Percentiles rank a stretch among this genome's conserved stretches.
Evolutionary conservation across 768 basidiomycete genomes (phyloP).

Genomic region (Phanerochaete carnosa): DNA sequence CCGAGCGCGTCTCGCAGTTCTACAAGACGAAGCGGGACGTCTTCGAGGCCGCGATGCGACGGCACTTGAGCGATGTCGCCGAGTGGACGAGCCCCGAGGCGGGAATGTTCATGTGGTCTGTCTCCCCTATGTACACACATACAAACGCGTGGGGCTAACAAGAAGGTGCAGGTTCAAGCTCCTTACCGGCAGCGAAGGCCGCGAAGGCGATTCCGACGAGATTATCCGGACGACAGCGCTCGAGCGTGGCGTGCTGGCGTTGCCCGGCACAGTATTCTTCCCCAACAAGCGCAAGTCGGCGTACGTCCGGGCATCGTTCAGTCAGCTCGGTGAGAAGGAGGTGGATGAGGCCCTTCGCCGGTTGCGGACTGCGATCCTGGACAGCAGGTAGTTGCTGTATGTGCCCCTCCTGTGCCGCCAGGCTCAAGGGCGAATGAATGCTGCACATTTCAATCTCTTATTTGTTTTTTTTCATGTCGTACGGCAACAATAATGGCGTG

Average conservation of each 20-base stretch:
- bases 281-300: constrained; percentile 67
- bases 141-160: neutral
- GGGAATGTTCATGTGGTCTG: constrained; percentile 89
- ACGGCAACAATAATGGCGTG: no score
- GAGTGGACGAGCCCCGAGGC: constrained; percentile 71
- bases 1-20: constrained; percentile 63
- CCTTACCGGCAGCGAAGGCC: constrained; percentile 17
- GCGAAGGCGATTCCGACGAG: constrained; percentile 64
- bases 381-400: constrained; percentile 15
- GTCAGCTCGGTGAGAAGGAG: constrained; percentile 59
- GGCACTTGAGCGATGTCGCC: constrained; percentile 74
- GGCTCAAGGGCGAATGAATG: no score
- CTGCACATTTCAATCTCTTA: no score
- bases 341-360: constrained; percentile 72
- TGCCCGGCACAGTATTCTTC: constrained; percentile 82
- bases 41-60: constrained; percentile 73
- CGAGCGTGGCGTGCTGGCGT: constrained; percentile 80
- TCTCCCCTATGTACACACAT: constrained; percentile 9
- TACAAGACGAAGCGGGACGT: constrained; percentile 71
- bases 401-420: no score
- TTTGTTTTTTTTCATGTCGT: no score
- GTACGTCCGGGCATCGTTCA: constrained; percentile 84
- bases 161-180: constrained; percentile 64
- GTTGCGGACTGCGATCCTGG: constrained; percentile 34
- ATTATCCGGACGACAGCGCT: constrained; percentile 75